A percentile compares a stretch with the other conserved stretches of the same genome.
phyloP scores from a whole-genome alignment of 805 yeast genomes.

The Starmerella riodocensis region DNA sequence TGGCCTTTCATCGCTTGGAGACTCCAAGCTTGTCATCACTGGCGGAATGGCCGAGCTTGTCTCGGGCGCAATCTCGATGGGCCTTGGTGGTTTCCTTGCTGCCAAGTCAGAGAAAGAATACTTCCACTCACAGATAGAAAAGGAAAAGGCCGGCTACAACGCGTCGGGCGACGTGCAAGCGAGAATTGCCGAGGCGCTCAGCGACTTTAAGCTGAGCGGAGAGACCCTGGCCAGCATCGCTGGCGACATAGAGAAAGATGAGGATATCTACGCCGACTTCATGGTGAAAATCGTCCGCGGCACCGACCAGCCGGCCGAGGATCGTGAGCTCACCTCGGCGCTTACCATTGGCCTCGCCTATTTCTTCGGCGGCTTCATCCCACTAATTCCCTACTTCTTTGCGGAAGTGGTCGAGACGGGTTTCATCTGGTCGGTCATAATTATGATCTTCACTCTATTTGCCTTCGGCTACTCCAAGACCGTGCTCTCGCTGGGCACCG shows the following conservation, averaged over 20 bases:
- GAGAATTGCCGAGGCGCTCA: slow-evolving; percentile 67
- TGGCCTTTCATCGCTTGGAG: slow-evolving; percentile 82
- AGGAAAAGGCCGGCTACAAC: slow-evolving; percentile 22
- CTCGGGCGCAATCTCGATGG: slow-evolving; percentile 96
- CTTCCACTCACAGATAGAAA: slow-evolving; percentile 23
- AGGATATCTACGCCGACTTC: slow-evolving; percentile 70
- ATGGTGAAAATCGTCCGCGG: slow-evolving; percentile 81
- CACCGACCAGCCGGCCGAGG: slow-evolving; percentile 89
- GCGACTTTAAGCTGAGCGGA: slow-evolving; percentile 55
- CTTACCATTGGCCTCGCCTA: slow-evolving; percentile 80
- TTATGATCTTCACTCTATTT: slow-evolving; percentile 77
- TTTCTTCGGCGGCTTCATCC: slow-evolving; percentile 85
- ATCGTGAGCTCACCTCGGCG: slow-evolving; percentile 78
- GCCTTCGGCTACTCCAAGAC: slow-evolving; percentile 81
- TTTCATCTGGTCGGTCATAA: slow-evolving; percentile 54
- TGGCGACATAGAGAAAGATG: slow-evolving; percentile 63
- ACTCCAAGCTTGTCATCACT: slow-evolving; percentile 78
- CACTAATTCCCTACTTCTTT: slow-evolving; percentile 83
- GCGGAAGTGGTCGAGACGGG: slow-evolving; percentile 64
- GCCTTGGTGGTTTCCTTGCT: slow-evolving; percentile 90
- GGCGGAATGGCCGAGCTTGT: slow-evolving; percentile 97
- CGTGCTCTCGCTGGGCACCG: slow-evolving; percentile 68
- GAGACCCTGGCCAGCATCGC: slow-evolving; percentile 62
- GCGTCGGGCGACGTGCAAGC: slow-evolving; percentile 39
- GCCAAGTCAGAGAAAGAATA: slow-evolving; percentile 63